Evolutionary conservation across 1,284 basidiomycete genomes (phyloP), one percentile per base, ranked within the genome.

Genomic region (Moesziomyces aphidis): DNA sequence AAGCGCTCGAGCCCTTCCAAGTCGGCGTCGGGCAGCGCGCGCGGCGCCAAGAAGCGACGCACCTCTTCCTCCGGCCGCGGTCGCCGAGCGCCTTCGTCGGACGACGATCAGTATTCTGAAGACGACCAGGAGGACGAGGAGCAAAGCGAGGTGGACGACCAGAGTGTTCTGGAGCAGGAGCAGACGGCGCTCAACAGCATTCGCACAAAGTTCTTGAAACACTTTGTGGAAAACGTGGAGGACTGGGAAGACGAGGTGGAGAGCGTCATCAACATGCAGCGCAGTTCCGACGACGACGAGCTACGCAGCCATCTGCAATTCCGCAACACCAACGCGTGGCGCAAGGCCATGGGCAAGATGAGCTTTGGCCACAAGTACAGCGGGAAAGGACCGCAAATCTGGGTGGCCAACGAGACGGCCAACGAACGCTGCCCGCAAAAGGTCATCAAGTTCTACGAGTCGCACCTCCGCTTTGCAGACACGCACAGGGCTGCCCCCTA

Each of bases 391-490:
- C 71, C 64, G 5, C 45, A 51, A 15, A 56, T 77, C 34, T 77
- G 75, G 67, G 61, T 74, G 3, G 43, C 50, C 45, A 69, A 68
- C 52, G 52, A 57, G 3, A 24, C 66, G 7, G 71, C 59, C 50
- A 73, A 73, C 56, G 34, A 50, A 11, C 54, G 55, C 26, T 77
- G 75, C 59, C 75, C 75, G 34, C 75, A 77, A 26, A 67, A 72
- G 55, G 56, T 77, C 28, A 70, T 77, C 59, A 55, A 68, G 34
- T 77, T 77, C 31, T 77, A 77, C 67, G 61, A 68, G 44, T 42
- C 58, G 19, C 75, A 77, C 50, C 48, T 77, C 3, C 60, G 68
- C 3, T 77, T 77, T 46, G 26, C 68, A 23, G 61, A 59, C 45
- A 34, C 31, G 10, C 71, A 65, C 21, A 46, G 45, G 4, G 21